Base-by-base conservation (phyloP, 176 grass and related monocot genomes). In the Carex kokanica region DNA sequence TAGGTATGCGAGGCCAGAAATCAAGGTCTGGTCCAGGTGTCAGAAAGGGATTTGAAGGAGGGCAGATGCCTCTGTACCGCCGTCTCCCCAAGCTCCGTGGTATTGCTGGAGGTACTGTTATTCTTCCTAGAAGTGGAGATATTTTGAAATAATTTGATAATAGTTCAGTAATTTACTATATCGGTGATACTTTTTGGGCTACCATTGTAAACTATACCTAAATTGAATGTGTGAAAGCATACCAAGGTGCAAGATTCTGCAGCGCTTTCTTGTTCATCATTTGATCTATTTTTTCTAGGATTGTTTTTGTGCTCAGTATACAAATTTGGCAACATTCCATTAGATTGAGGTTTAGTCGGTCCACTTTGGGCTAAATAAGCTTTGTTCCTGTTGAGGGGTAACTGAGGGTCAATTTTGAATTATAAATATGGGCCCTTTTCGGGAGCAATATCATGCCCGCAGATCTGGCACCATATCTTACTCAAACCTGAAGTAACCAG, bases 41-140 rank as follows among this genome's bases (percentile, higher is more conserved):
- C 59, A 89, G 93, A 40, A 88, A 84, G 83, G 93, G 93, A n/a
- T 99, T 99, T 84, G 93, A 99, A 88, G 96, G 96, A 25, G 96
- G 96, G 41, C 96, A 99, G 86, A 93, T 95, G 92, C 96, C 93
- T 3, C 88, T 99, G 65, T 99, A 99, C 85, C 96, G 93, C 49
- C 91, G 96, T 41, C 52, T 99, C 9, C 96, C 96, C 62, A 99
- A 99, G 86, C 91, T 93, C 47, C 91, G 96, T 4, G 96, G 96
- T 54, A 99, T 92, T 55, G 93, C 93, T 43, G 96, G 96, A 31
- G 96, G 96, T 99, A 75, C 13, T 75, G n/a, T 75, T 52, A 29
- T 47, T 45, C 17, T 54, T 75, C 21, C 40, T 72, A 84, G 85
- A 60, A 8, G 3, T 24, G 5, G 11, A 84, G 87, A 73, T 38